A percentile compares a stretch with the other conserved stretches of the same genome.
Conservation (phyloP, 805 yeast species). For the Wickerhamiella kurtzmanii region DNA sequence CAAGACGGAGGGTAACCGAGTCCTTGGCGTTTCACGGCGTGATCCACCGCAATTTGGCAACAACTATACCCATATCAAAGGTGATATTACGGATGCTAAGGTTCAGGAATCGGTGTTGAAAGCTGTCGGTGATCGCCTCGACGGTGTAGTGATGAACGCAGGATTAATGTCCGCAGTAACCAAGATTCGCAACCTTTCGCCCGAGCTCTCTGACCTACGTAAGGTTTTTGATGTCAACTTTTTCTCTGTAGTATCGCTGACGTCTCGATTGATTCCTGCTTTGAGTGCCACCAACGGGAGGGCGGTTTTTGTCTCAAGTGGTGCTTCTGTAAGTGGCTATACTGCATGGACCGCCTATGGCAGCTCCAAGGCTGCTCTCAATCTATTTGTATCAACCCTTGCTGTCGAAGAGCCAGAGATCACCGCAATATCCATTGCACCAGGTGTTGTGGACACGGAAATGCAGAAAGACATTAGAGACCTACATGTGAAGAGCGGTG, state of each 20-base stretch:
- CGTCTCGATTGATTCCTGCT: slow-evolving; percentile 34
- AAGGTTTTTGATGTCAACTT: slow-evolving; percentile 59
- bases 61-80: slow-evolving; percentile 28
- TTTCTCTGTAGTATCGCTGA: slow-evolving; percentile 56
- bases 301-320: slow-evolving; percentile 74
- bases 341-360: slow-evolving; percentile 89
- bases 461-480: slow-evolving; percentile 80
- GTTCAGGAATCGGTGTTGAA: slow-evolving; percentile 24
- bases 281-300: slow-evolving; percentile 45
- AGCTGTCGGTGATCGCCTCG: slow-evolving; percentile 25
- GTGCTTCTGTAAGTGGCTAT: slow-evolving; percentile 56
- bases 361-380: slow-evolving; percentile 79
- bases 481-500: slow-evolving; percentile 32
- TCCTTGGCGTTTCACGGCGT: slow-evolving; percentile 66
- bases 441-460: slow-evolving; percentile 85
- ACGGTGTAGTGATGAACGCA: slow-evolving; percentile 50
- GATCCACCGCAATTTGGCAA: slow-evolving; percentile 28
- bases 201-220: slow-evolving; percentile 47
- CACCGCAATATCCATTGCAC: slow-evolving; percentile 64
- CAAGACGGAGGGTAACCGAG: slow-evolving; percentile 27
- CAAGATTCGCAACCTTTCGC: slow-evolving; percentile 33
- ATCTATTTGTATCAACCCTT: slow-evolving; percentile 55
- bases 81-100: slow-evolving; percentile 38
- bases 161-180: slow-evolving; percentile 70
- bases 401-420: slow-evolving; percentile 54